Percentiles rank a stretch among this genome's conserved stretches.
These are phyloP conservation scores for Lentinus tigrinus DNA, from an alignment of 768 basidiomycete species.

Conservation along the genomic window DNA sequence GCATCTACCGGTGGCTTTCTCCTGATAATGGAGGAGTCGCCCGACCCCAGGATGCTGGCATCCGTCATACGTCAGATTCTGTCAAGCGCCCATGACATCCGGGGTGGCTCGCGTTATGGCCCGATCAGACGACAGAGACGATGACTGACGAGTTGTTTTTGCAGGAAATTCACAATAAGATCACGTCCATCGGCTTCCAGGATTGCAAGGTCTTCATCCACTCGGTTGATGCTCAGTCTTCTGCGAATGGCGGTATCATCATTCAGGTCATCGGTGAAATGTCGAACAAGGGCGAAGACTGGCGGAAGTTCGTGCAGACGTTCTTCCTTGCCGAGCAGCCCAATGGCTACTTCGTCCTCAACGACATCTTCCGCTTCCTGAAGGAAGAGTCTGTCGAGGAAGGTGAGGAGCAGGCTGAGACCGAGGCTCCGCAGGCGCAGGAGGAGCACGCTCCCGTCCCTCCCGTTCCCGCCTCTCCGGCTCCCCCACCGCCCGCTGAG, in stretches of 20 bases:
- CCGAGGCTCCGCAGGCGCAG: conserved; percentile 38
- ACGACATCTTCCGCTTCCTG: conserved; percentile 99
- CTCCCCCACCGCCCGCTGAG: conserved; percentile 29
- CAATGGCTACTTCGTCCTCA: conserved; percentile 98
- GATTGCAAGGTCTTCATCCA: conserved; percentile 99
- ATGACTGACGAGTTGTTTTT: neutral
- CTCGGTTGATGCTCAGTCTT: conserved; percentile 96
- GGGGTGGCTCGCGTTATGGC: too few species aligned
- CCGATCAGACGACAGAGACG: too few species aligned
- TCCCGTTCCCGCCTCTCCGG: conserved; percentile 36
- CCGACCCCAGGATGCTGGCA: too few species aligned
- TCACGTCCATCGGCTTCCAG: conserved; percentile 89
- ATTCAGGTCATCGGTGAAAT: conserved; percentile 99
- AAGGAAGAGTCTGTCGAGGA: conserved; percentile 90
- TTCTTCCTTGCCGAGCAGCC: conserved; percentile 99
- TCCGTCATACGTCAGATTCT: neutral
- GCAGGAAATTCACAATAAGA: conserved; percentile 97
- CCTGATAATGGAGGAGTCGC: too few species aligned
- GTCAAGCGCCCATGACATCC: too few species aligned
- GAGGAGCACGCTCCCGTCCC: conserved; percentile 27
- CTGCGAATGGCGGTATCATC: conserved; percentile 93
- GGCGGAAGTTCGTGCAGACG: conserved; percentile 99
- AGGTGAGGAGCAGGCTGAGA: conserved; percentile 64
- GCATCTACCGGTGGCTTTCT: too few species aligned
- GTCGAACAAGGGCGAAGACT: conserved; percentile 87